Evolutionary conservation across 2,329 filamentous ascomycete species (phyloP).

Genomic region (Pseudocercospora fijiensis): DNA sequence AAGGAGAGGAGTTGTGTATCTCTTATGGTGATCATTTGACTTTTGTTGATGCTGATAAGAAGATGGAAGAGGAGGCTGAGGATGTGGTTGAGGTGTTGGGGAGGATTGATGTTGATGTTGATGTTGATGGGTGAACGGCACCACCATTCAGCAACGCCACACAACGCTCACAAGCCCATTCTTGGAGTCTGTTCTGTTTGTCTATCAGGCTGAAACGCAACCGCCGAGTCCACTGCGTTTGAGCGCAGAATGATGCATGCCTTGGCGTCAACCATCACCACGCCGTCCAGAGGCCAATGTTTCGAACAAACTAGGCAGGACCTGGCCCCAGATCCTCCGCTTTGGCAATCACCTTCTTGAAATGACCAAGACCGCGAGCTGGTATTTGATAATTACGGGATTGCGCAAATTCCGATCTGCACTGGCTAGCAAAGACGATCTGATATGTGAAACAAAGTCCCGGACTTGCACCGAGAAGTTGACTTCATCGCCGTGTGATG

Average conservation of each 20-base stretch:
- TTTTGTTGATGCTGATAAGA: conserved; percentile 47
- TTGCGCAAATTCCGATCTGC: background rate
- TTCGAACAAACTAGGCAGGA: background rate
- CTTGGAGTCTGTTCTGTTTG: background rate
- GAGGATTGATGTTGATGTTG: conserved; percentile 40
- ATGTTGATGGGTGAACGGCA: too few relatives aligned
- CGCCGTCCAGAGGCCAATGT: background rate
- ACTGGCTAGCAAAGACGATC: background rate
- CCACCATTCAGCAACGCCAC: background rate
- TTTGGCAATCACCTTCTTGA: background rate
- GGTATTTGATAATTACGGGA: background rate
- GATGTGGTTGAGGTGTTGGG: conserved; percentile 43
- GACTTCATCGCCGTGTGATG: background rate
- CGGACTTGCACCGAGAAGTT: background rate
- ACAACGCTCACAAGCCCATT: background rate
- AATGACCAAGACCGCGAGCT: background rate
- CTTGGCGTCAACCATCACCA: background rate
- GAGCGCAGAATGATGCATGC: background rate
- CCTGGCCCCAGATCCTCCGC: background rate
- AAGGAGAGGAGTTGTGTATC: conserved; percentile 58
- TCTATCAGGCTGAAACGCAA: background rate
- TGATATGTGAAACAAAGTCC: background rate
- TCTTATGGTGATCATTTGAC: conserved; percentile 51
- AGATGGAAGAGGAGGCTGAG: conserved; percentile 26
- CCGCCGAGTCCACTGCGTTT: background rate